Conservation (phyloP, 371 early-diverging fungal genomes). For the Basidiobolus heterosporus region DNA sequence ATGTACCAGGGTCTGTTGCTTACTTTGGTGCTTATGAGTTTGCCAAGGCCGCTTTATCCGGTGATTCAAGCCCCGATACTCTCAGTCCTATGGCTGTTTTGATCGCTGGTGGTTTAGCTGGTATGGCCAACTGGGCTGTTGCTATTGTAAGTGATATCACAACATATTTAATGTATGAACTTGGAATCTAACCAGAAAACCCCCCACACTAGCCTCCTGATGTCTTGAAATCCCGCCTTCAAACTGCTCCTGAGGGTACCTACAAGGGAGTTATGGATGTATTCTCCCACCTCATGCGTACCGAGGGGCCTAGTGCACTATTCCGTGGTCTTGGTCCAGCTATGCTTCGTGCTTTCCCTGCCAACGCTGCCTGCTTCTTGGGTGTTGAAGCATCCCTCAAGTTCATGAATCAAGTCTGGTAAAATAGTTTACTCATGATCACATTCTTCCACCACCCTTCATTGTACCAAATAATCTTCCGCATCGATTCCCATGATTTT, state of each 20-base stretch:
- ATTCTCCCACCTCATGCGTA: conserved; percentile 61
- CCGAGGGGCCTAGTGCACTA: conserved; percentile 81
- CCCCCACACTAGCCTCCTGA: conserved; percentile 86
- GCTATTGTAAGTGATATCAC: conserved; percentile 11
- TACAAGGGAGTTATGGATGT: conserved; percentile 68
- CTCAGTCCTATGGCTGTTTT: conserved; percentile 63
- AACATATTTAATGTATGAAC: conserved; percentile 13
- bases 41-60: conserved; percentile 63
- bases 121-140: conserved; percentile 36
- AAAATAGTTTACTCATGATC: background rate
- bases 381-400: conserved; percentile 8
- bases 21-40: conserved; percentile 93
- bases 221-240: conserved; percentile 91
- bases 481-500: no score
- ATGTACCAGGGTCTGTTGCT: conserved; percentile 89
- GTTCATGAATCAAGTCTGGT: background rate
- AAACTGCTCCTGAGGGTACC: conserved; percentile 85
- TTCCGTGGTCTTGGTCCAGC: conserved; percentile 94
- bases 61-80: conserved; percentile 45
- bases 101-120: conserved; percentile 79
- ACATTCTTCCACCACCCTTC: no score
- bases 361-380: conserved; percentile 50
- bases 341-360: conserved; percentile 87
- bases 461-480: no score
- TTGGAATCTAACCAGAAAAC: conserved; percentile 80